These are phyloP conservation scores for Globisporangium solare DNA, from an alignment of 352 stramenopile species.

Conservation along the genomic window DNA sequence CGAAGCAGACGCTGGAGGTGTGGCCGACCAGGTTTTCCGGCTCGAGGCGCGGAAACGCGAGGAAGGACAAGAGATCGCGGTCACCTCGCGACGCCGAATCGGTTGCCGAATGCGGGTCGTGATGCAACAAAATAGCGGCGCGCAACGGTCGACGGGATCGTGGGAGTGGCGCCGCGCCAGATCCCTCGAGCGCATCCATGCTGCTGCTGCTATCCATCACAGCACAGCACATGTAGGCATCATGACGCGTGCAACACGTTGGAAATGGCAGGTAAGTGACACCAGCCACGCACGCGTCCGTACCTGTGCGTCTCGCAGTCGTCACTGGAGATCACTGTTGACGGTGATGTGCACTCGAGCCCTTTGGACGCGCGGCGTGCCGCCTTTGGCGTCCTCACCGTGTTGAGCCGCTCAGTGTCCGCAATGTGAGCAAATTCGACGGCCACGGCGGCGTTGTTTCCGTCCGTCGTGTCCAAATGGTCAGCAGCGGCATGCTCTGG, in stretches of 20 bases:
- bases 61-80: background rate
- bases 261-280: background rate
- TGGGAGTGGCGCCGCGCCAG: constrained; percentile 3
- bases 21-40: constrained; percentile 55
- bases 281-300: background rate
- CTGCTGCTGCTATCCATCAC: background rate
- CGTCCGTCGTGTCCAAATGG: background rate
- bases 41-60: constrained; percentile 10
- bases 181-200: background rate
- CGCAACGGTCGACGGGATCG: constrained; percentile 11
- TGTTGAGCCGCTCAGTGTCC: background rate
- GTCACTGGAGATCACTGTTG: background rate
- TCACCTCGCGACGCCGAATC: background rate
- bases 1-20: constrained; percentile 47
- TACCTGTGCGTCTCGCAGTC: background rate
- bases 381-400: background rate
- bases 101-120: background rate
- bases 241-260: background rate
- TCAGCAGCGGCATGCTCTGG: background rate
- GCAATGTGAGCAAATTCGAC: background rate
- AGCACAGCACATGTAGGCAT: too few relatives aligned
- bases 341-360: background rate
- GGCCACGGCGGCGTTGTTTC: background rate
- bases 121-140: background rate
- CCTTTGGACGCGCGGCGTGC: constrained; percentile 3